Evolutionary conservation across 192 early-diverging fungal genomes (phyloP).

Genomic region (Haplosporangium gracile): DNA sequence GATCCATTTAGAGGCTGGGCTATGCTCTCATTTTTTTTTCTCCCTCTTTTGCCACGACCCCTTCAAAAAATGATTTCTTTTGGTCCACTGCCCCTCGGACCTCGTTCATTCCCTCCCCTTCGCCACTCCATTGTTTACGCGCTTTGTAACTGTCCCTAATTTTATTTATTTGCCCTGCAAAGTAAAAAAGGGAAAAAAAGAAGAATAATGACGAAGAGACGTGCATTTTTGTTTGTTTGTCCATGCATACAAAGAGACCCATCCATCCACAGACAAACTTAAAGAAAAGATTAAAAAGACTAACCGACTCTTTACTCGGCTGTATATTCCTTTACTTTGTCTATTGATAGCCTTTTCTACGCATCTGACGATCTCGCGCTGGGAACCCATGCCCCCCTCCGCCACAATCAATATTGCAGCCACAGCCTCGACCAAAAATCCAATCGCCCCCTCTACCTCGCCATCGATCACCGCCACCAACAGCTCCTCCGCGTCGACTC

Average conservation of each 20-base stretch:
- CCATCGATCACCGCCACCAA: not conserved
- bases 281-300: not conserved
- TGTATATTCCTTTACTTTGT: not conserved
- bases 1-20: not conserved
- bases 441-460: not conserved
- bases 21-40: not conserved
- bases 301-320: too few species aligned
- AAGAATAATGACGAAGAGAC: not conserved
- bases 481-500: not conserved
- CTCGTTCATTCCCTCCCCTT: not conserved
- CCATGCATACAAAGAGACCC: not conserved
- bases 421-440: not conserved
- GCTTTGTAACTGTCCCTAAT: not conserved
- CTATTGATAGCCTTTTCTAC: conserved; percentile 49
- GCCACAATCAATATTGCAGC: not conserved
- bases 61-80: not conserved
- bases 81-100: not conserved
- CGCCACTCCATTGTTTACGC: not conserved
- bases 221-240: not conserved
- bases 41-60: not conserved
- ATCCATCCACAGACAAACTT: not conserved
- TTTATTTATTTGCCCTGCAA: not conserved
- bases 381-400: conserved; percentile 35
- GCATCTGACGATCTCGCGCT: conserved; percentile 46
- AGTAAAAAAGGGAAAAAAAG: not conserved